phyloP scores from a whole-genome alignment of 805 yeast genomes.

The Jamesozyma lodderae region DNA sequence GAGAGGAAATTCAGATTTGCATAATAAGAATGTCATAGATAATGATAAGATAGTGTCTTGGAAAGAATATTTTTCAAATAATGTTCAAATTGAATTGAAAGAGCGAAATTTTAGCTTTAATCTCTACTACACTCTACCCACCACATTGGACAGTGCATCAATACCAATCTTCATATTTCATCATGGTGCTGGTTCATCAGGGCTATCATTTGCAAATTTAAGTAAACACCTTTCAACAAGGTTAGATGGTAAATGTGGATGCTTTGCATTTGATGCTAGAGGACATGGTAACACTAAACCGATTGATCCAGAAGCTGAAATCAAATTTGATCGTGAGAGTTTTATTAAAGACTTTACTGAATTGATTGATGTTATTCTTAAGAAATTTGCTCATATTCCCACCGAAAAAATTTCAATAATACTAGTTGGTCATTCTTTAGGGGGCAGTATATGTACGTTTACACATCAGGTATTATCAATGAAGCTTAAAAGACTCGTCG shows the following conservation, averaged over 20 bases:
- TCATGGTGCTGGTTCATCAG: slow-evolving; percentile 95
- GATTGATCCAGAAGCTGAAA: slow-evolving; percentile 17
- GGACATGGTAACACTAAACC: slow-evolving; percentile 65
- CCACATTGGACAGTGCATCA: slow-evolving; percentile 12
- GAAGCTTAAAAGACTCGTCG: slow-evolving; percentile 27
- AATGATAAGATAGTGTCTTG: slow-evolving; percentile 10
- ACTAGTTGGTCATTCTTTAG: slow-evolving; percentile 83
- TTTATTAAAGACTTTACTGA: slow-evolving; percentile 51
- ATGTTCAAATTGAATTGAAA: slow-evolving; percentile 8
- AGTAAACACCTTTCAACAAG: slow-evolving; percentile 29
- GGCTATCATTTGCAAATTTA: slow-evolving; percentile 61
- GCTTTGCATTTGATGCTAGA: slow-evolving; percentile 68
- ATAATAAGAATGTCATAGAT: background rate
- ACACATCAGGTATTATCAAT: slow-evolving; percentile 29
- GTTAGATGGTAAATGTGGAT: slow-evolving; percentile 42
- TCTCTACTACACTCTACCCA: slow-evolving; percentile 52
- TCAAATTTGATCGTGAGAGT: slow-evolving; percentile 38
- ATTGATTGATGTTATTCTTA: slow-evolving; percentile 36
- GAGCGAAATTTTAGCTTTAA: slow-evolving; percentile 33
- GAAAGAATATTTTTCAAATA: slow-evolving; percentile 19
- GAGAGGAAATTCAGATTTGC: background rate
- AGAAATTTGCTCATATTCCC: slow-evolving; percentile 6
- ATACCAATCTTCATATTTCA: slow-evolving; percentile 63
- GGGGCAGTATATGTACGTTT: slow-evolving; percentile 74
- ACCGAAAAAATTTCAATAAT: slow-evolving; percentile 32